A percentile compares a stretch with the other conserved stretches of the same genome.
These are phyloP conservation scores for Chlamydomonas sp. DNA, from an alignment of 139 green algal genomes.

Conservation along the genomic window DNA sequence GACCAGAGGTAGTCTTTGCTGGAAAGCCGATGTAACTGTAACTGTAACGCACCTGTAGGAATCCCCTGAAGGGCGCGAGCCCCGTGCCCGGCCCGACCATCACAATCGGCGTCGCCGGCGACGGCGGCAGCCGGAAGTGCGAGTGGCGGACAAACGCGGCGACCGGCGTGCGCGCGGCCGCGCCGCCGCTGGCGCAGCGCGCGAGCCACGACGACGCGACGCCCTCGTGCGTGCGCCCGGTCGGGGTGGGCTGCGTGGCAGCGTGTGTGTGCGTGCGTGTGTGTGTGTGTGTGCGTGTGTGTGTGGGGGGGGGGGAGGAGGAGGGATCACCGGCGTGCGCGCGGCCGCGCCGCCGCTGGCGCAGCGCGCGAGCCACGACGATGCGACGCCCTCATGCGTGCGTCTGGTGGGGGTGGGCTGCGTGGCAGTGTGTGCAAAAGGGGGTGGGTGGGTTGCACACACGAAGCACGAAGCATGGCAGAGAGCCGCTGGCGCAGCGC, in stretches of 20 bases:
- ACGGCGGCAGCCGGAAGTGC: conserved; percentile 78
- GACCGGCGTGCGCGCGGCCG: conserved; percentile 20
- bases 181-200: conserved; percentile 10
- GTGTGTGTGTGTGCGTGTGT: background rate
- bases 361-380: conserved; percentile 45
- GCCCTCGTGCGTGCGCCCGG: conserved; percentile 67
- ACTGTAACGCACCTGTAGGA: conserved; percentile 91
- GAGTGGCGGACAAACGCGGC: conserved; percentile 77
- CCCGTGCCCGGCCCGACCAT: conserved; percentile 97
- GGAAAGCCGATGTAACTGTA: too few species aligned
- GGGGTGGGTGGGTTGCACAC: background rate
- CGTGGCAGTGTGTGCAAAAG: background rate
- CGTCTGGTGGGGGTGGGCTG: conserved; percentile 51
- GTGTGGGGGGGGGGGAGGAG: background rate
- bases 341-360: conserved; percentile 7
- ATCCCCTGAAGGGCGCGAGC: conserved; percentile 93
- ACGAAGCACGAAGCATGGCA: background rate
- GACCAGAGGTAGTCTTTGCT: too few species aligned
- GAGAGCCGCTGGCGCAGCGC: background rate
- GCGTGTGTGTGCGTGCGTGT: background rate
- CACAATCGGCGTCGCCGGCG: conserved; percentile 64
- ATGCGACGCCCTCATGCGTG: conserved; percentile 68
- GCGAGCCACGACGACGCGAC: conserved; percentile 61
- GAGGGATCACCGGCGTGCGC: conserved; percentile 25
- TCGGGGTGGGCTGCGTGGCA: conserved; percentile 31